phyloP scores from a whole-genome alignment of 2,329 filamentous ascomycete genomes.

The Diaporthe sp. region DNA sequence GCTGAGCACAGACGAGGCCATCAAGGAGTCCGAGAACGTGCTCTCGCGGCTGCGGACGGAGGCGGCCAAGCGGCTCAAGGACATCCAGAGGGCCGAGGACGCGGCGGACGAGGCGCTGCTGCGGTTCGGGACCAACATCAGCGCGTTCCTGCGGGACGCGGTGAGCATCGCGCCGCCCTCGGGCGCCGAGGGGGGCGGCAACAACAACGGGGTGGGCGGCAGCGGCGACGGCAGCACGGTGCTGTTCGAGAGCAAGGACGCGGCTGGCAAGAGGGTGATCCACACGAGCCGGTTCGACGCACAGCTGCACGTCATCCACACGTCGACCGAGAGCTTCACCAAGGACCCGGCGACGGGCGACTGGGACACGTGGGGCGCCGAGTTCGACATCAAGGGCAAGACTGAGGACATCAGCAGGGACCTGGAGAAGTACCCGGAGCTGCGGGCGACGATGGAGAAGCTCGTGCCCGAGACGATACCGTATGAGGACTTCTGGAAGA shows the following conservation, averaged over 20 bases:
- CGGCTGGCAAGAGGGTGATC: slow-evolving; percentile 89
- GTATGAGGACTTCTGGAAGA: slow-evolving; percentile 90
- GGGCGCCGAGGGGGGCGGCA: slow-evolving; percentile 50
- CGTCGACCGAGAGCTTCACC: slow-evolving; percentile 81
- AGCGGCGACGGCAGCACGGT: slow-evolving; percentile 61
- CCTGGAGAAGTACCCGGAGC: slow-evolving; percentile 85
- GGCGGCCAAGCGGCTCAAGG: slow-evolving; percentile 85
- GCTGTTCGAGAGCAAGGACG: slow-evolving; percentile 94
- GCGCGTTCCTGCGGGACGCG: slow-evolving; percentile 90
- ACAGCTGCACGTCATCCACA: slow-evolving; percentile 95
- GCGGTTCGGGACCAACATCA: slow-evolving; percentile 89
- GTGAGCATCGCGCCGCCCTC: slow-evolving; percentile 85
- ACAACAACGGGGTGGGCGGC: slow-evolving; percentile 48
- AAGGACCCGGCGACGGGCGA: slow-evolving; percentile 82
- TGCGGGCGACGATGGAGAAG: slow-evolving; percentile 92
- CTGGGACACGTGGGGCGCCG: slow-evolving; percentile 77
- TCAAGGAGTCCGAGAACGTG: slow-evolving; percentile 69
- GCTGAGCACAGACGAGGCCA: slow-evolving; percentile 54
- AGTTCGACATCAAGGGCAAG: slow-evolving; percentile 84
- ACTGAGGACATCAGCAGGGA: slow-evolving; percentile 86
- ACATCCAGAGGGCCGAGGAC: slow-evolving; percentile 92
- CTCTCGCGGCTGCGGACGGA: slow-evolving; percentile 81
- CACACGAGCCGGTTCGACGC: slow-evolving; percentile 95
- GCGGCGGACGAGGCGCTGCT: slow-evolving; percentile 95
- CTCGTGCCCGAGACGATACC: slow-evolving; percentile 93